These are phyloP conservation scores for Cadophora luteo-olivacea DNA, from an alignment of 2,329 filamentous ascomycete genomes.

Conservation along the genomic window DNA sequence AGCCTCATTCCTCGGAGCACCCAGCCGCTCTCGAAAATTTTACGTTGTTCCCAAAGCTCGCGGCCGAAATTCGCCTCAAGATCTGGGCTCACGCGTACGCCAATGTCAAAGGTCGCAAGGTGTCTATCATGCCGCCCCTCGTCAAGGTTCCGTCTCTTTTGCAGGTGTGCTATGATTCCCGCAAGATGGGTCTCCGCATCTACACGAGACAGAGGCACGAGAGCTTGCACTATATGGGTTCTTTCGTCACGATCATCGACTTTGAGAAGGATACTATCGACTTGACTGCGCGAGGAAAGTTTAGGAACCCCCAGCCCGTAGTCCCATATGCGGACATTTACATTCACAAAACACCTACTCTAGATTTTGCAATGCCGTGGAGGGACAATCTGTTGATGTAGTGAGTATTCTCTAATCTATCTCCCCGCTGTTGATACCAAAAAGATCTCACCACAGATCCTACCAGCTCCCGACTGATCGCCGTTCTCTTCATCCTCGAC, in stretches of 20 bases:
- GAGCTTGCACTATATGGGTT: background rate
- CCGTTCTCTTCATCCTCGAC: too few relatives aligned
- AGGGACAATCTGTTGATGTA: too few relatives aligned
- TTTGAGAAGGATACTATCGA: conserved; percentile 4
- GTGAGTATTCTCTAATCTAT: too few relatives aligned
- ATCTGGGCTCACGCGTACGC: background rate
- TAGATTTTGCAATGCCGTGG: too few relatives aligned
- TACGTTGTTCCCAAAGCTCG: conserved; percentile 8
- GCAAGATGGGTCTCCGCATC: background rate
- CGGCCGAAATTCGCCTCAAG: background rate
- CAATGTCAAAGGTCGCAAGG: background rate
- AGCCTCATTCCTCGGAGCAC: background rate
- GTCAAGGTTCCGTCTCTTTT: conserved; percentile 5
- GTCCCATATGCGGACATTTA: background rate
- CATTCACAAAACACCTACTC: too few relatives aligned
- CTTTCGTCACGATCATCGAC: background rate
- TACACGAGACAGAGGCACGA: background rate
- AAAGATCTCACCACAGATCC: too few relatives aligned
- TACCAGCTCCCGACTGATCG: too few relatives aligned
- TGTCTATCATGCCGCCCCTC: background rate
- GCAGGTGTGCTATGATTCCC: conserved; percentile 6
- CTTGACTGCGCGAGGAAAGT: background rate
- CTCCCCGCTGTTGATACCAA: too few relatives aligned
- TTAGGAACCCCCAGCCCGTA: background rate
- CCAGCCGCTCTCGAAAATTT: background rate